Evolutionary conservation across 2,329 filamentous ascomycete species (phyloP).

Genomic region (Fusarium papillatum): DNA sequence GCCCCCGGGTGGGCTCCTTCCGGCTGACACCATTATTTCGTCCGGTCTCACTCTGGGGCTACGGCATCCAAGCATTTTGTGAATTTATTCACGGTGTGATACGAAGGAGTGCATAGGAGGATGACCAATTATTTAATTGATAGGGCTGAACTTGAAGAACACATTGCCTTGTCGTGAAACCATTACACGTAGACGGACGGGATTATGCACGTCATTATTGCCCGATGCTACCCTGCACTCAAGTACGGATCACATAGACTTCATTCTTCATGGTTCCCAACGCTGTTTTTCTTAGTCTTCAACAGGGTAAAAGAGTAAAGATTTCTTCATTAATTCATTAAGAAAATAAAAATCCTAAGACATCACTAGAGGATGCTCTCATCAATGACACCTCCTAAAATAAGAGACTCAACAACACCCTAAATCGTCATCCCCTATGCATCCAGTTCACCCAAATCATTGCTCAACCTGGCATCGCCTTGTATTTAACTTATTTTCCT

Average conservation of each 20-base stretch:
- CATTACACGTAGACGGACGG: background rate
- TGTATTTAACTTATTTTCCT: background rate
- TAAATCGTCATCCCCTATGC: background rate
- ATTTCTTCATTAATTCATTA: background rate
- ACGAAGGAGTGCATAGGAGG: background rate
- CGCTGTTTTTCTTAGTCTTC: background rate
- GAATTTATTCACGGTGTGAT: conserved; percentile 12
- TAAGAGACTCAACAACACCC: background rate
- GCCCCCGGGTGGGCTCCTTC: background rate
- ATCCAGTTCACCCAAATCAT: background rate
- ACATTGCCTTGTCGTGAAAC: background rate
- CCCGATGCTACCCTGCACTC: background rate
- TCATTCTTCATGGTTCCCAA: background rate
- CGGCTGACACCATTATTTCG: conserved; percentile 16
- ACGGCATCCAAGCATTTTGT: background rate
- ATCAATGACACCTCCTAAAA: background rate
- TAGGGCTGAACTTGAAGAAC: background rate
- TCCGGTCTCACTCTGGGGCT: conserved; percentile 7
- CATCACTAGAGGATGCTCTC: background rate
- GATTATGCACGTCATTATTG: background rate
- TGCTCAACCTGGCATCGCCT: background rate
- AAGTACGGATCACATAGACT: background rate
- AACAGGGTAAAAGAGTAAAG: background rate
- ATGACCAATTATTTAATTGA: background rate
- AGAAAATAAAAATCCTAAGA: background rate